Evolutionary conservation across 306 rosid genomes (phyloP).

Genomic region (Cyamopsis tetragonoloba): DNA sequence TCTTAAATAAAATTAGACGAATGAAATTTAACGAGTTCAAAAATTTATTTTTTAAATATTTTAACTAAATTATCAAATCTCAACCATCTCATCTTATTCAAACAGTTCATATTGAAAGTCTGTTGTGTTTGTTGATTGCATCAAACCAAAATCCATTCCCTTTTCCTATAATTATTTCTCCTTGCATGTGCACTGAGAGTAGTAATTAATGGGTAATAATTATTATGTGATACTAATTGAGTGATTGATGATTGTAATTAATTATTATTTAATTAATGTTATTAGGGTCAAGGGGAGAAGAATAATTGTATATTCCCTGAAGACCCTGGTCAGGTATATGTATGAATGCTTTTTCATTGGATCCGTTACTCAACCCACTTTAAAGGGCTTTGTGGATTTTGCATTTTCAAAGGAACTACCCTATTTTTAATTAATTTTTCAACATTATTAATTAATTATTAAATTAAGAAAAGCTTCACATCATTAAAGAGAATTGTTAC

Average conservation of each 20-base stretch:
- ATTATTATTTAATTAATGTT: slow-evolving; percentile 26
- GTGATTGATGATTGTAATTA: slow-evolving; percentile 41
- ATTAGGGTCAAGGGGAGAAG: slow-evolving; percentile 86
- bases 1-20: too few relatives aligned
- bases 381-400: slow-evolving; percentile 32
- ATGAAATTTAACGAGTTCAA: too few relatives aligned
- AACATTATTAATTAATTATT: background rate
- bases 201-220: slow-evolving; percentile 23
- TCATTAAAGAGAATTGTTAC: slow-evolving; percentile 20
- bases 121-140: too few relatives aligned
- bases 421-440: too few relatives aligned
- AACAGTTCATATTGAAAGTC: too few relatives aligned
- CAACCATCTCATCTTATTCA: too few relatives aligned
- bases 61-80: too few relatives aligned
- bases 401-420: slow-evolving; percentile 17
- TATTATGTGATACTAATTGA: slow-evolving; percentile 42
- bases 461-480: slow-evolving; percentile 19
- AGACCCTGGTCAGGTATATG: slow-evolving; percentile 99
- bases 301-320: slow-evolving; percentile 87
- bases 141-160: background rate
- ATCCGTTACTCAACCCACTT: slow-evolving; percentile 30
- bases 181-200: slow-evolving; percentile 22
- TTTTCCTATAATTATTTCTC: slow-evolving; percentile 13
- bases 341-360: slow-evolving; percentile 48
- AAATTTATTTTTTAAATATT: too few relatives aligned